Evolutionary conservation across 2,329 filamentous ascomycete species (phyloP).

Genomic region (Fusarium sterilihyphosum): DNA sequence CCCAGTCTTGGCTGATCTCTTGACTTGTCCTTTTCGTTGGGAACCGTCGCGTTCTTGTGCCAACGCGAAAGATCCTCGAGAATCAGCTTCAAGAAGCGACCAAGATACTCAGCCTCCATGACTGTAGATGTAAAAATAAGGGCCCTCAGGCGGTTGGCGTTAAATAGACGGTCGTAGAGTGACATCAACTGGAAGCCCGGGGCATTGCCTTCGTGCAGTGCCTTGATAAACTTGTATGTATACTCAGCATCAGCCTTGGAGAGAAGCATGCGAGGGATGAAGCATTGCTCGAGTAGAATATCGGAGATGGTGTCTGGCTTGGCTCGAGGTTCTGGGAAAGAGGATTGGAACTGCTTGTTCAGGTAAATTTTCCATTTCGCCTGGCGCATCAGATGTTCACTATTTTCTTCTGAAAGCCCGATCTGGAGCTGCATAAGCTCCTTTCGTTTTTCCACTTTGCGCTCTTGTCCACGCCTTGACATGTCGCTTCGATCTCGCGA

Average conservation of each 20-base stretch:
- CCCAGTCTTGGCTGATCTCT: conserved; percentile 70
- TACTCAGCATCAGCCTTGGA: conserved; percentile 91
- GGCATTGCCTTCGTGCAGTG: conserved; percentile 84
- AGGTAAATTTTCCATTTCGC: conserved; percentile 75
- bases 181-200: conserved; percentile 88
- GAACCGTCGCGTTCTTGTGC: conserved; percentile 78
- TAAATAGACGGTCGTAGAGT: conserved; percentile 85
- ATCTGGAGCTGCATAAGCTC: conserved; percentile 74
- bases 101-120: conserved; percentile 92
- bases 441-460: conserved; percentile 72
- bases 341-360: conserved; percentile 78
- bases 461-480: conserved; percentile 72
- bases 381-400: conserved; percentile 73
- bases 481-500: conserved; percentile 78
- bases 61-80: conserved; percentile 83
- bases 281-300: conserved; percentile 85
- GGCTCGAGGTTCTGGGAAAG: conserved; percentile 76
- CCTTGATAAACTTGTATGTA: conserved; percentile 85
- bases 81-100: conserved; percentile 85
- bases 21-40: conserved; percentile 47
- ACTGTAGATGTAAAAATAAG: conserved; percentile 91
- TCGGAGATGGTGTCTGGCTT: conserved; percentile 77
- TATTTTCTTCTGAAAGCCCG: conserved; percentile 77
- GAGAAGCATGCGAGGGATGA: conserved; percentile 86
- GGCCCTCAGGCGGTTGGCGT: conserved; percentile 79